phyloP scores from a whole-genome alignment of 306 rosid species.

The Carpinus fangiana region DNA sequence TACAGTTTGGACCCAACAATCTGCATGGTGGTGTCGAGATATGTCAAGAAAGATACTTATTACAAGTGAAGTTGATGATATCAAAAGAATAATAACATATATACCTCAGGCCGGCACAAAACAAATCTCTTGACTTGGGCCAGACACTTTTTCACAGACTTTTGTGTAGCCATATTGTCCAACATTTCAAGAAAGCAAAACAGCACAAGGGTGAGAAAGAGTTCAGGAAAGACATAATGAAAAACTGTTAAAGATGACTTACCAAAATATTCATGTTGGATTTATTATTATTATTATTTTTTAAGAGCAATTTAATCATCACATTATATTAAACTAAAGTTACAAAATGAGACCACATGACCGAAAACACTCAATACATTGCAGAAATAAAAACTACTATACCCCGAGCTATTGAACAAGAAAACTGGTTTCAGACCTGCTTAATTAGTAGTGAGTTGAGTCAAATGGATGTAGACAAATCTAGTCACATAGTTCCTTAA shows the following conservation, averaged over 20 bases:
- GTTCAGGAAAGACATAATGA: not conserved
- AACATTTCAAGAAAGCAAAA: not conserved
- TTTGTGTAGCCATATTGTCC: conserved; percentile 19
- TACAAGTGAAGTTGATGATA: not conserved
- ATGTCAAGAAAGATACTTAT: not conserved
- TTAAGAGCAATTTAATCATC: too few relatives aligned
- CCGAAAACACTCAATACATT: too few relatives aligned
- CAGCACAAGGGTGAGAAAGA: not conserved
- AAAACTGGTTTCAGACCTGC: too few relatives aligned
- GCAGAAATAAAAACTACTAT: too few relatives aligned
- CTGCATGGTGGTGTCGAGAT: conserved; percentile 30
- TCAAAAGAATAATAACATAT: not conserved
- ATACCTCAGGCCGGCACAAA: conserved; percentile 67
- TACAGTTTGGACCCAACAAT: conserved; percentile 64
- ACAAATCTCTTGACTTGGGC: conserved; percentile 61
- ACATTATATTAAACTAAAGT: too few relatives aligned
- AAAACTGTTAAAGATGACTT: not conserved
- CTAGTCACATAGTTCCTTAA: too few relatives aligned
- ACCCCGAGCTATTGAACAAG: too few relatives aligned
- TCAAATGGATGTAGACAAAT: too few relatives aligned
- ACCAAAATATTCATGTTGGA: not conserved
- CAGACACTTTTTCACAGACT: conserved; percentile 43
- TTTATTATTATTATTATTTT: too few relatives aligned
- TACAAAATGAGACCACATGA: too few relatives aligned
- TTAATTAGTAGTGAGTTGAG: too few relatives aligned